Evolutionary conservation across 139 green algal species (phyloP).

Genomic region (Tetradesmus lagerheimii): DNA sequence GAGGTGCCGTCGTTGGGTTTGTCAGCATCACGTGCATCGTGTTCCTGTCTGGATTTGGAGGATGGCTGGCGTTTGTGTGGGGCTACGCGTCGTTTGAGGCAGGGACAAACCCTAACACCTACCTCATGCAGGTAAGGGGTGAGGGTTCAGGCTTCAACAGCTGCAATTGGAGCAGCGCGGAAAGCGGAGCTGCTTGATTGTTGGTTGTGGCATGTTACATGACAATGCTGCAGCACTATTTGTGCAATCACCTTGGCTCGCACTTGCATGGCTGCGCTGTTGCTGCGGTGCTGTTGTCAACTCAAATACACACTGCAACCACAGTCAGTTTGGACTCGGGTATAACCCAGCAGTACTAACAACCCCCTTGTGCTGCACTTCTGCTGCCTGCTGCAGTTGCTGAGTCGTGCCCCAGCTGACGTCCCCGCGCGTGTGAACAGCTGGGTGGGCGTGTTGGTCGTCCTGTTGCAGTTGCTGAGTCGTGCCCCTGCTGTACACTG

Average conservation of each 20-base stretch:
- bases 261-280: too few relatives aligned
- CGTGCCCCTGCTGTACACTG: too few relatives aligned
- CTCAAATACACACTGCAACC: too few relatives aligned
- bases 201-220: too few relatives aligned
- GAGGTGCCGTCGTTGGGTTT: constrained; percentile 54
- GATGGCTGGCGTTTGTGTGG: constrained; percentile 80
- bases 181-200: too few relatives aligned
- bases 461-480: too few relatives aligned
- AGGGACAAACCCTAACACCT: constrained; percentile 72
- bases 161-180: background rate
- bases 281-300: too few relatives aligned
- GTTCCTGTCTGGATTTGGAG: constrained; percentile 78
- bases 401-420: background rate
- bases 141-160: background rate
- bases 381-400: constrained; percentile 4
- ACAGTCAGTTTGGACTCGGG: too few relatives aligned
- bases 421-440: background rate
- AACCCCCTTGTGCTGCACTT: background rate
- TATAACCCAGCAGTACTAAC: too few relatives aligned
- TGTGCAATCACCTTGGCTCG: too few relatives aligned
- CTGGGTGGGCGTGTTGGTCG: constrained; percentile 30
- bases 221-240: too few relatives aligned
- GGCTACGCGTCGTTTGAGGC: constrained; percentile 54
- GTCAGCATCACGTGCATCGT: constrained; percentile 56
- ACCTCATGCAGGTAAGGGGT: constrained; percentile 62